phyloP scores from a whole-genome alignment of 208 protist genomes.

The Trypanosoma mega region DNA sequence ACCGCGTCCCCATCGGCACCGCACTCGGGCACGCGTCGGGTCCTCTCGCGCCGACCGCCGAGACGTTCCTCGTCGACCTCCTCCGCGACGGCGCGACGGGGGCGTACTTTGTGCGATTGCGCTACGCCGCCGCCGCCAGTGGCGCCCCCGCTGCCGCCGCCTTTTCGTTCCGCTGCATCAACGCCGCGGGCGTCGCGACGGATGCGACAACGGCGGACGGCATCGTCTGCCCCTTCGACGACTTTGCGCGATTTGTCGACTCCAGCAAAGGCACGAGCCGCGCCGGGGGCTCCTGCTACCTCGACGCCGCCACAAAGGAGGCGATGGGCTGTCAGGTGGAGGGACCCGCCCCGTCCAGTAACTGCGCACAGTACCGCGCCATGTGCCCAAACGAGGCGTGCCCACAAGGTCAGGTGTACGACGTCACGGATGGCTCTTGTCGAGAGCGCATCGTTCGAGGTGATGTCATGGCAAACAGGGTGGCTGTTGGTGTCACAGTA shows the following conservation, averaged over 20 bases:
- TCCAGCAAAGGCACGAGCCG: conserved; percentile 4
- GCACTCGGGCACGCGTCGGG: conserved; percentile 8
- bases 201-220: conserved; percentile 1
- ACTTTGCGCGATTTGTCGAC: conserved; percentile 24
- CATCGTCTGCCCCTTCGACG: conserved; percentile 25
- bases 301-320: conserved; percentile 4
- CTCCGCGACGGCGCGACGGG: conserved; percentile 14
- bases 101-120: conserved; percentile 25
- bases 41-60: not conserved
- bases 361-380: conserved; percentile 13
- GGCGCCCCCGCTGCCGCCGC: not conserved
- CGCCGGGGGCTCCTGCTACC: conserved; percentile 16
- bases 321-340: not conserved
- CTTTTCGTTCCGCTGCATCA: conserved; percentile 29
- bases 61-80: conserved; percentile 30
- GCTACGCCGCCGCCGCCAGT: conserved; percentile 1
- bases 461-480: not conserved
- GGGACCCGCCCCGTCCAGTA: conserved; percentile 10
- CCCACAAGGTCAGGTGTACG: conserved; percentile 11
- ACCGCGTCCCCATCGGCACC: conserved; percentile 13
- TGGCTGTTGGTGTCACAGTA: not conserved
- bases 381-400: conserved; percentile 14
- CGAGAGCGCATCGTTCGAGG: too few relatives aligned
- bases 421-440: conserved; percentile 2
- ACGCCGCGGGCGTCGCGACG: conserved; percentile 8